These are phyloP conservation scores for Xylariomycetidae sp. DNA, from an alignment of 2,329 filamentous ascomycete genomes.

Conservation along the genomic window DNA sequence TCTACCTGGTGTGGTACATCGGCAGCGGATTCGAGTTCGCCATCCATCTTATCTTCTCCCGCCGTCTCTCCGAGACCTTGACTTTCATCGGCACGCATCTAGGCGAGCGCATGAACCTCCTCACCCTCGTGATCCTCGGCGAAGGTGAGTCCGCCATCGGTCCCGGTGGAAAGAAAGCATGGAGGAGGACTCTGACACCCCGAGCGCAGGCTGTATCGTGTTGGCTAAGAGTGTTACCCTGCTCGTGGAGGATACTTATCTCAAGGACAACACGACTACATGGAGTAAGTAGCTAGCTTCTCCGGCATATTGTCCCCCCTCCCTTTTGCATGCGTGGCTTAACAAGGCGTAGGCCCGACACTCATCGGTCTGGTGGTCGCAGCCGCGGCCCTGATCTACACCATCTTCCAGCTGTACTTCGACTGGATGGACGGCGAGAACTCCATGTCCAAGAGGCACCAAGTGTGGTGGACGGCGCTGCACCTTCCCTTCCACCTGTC, in stretches of 20 bases:
- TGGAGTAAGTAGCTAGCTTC: slow-evolving; percentile 16
- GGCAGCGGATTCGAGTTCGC: slow-evolving; percentile 49
- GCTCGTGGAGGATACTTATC: slow-evolving; percentile 36
- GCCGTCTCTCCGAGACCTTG: slow-evolving; percentile 49
- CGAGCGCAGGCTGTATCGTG: slow-evolving; percentile 45
- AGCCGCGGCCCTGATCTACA: slow-evolving; percentile 37
- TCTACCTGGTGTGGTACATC: slow-evolving; percentile 47
- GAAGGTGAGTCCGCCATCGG: slow-evolving; percentile 38
- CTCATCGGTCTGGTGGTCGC: slow-evolving; percentile 38
- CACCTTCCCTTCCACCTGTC: slow-evolving; percentile 62
- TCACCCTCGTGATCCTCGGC: slow-evolving; percentile 64
- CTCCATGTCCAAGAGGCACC: slow-evolving; percentile 50
- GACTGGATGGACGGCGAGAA: slow-evolving; percentile 60
- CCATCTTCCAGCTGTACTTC: slow-evolving; percentile 46
- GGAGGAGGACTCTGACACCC: neutral
- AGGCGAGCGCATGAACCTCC: slow-evolving; percentile 58
- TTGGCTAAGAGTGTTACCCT: slow-evolving; percentile 48
- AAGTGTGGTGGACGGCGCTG: slow-evolving; percentile 49
- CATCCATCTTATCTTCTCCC: slow-evolving; percentile 48
- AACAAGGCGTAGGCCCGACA: slow-evolving; percentile 25
- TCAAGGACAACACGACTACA: slow-evolving; percentile 30
- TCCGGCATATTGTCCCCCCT: no score
- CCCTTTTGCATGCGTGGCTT: neutral
- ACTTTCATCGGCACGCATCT: slow-evolving; percentile 60
- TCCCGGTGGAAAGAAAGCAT: neutral